Percentiles rank a stretch among this genome's conserved stretches.
Conservation (phyloP, 2,329 filamentous ascomycete species). For the Phoma sp. region DNA sequence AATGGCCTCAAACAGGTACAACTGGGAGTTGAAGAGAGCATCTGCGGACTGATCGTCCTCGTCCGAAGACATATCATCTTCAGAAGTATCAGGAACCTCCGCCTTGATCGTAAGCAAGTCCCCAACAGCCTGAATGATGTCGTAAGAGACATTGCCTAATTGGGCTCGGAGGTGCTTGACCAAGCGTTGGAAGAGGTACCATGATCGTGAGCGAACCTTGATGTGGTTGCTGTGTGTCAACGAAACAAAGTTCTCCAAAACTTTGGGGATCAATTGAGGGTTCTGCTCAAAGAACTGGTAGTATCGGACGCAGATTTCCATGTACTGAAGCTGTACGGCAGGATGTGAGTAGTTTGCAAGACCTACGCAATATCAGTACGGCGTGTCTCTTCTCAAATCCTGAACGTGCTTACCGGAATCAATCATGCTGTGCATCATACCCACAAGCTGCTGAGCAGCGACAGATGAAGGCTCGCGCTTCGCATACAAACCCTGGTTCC, state of each 20-base stretch:
- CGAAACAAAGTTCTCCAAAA: constrained; percentile 89
- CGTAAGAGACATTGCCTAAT: constrained; percentile 88
- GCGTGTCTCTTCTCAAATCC: neutral
- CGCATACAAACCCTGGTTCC: constrained; percentile 82
- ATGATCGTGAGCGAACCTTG: constrained; percentile 87
- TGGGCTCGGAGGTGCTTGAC: constrained; percentile 86
- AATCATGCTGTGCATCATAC: constrained; percentile 96
- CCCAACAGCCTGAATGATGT: constrained; percentile 86
- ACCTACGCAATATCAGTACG: constrained; percentile 58
- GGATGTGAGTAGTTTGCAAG: constrained; percentile 88
- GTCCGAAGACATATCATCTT: constrained; percentile 92
- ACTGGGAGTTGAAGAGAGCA: constrained; percentile 86
- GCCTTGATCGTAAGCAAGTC: constrained; percentile 92
- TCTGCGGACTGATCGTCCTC: constrained; percentile 91
- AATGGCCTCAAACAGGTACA: constrained; percentile 93
- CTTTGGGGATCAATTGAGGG: constrained; percentile 79
- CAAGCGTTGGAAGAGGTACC: constrained; percentile 95
- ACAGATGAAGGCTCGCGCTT: constrained; percentile 83
- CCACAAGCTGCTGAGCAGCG: constrained; percentile 81
- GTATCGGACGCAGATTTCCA: constrained; percentile 98
- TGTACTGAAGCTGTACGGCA: constrained; percentile 92
- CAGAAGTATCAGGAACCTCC: constrained; percentile 78
- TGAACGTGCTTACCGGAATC: constrained; percentile 72
- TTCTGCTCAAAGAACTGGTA: constrained; percentile 90
- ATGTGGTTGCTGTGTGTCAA: constrained; percentile 88